Evolutionary conservation across 176 grass and related monocot species (phyloP), one percentile per base, ranked within the genome.

Genomic region (Ensete glaucum): DNA sequence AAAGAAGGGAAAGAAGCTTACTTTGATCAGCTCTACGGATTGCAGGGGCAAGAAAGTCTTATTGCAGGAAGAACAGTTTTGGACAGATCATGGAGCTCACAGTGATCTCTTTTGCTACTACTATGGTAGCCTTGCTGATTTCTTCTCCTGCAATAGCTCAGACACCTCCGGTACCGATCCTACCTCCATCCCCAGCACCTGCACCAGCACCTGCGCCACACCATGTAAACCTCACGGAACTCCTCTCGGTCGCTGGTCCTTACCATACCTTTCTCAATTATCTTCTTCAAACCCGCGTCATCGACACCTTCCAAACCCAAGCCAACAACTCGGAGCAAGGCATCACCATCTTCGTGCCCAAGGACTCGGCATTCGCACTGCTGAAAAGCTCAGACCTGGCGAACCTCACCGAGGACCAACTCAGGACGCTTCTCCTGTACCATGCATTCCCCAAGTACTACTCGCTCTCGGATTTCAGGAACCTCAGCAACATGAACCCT

Each of bases 271-370:
- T 99, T 84, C 86, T 99, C 56, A 78, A 79, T 43, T 94, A 89
- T 70, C 82, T 94, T 50, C 74, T 91, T 9, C 75, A 94, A 75
- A 94, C 95, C 9, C 63, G 81, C 52, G 91, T 94, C 70, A 78
- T 99, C 0, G 79, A 86, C 16, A 99, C 95, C 1, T 99, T 99
- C 69, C 95, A 99, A 76, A 86, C 76, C 58, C 89, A 99, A 82
- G 95, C 95, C 14, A 91, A 99, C 70, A 62, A 85, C 78, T 89
- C 86, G 27, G 84, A 91, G 21, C 64, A 82, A 16, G 95, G 95
- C 69, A 83, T 99, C 82, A 99, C 91, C 73, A 77, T 99, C 66
- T 99, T 99, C 22, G 95, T 91, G 8, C 95, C 95, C 49, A 88
- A 74, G 54, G 73, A 99, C 86, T 84, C 95, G 1, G 88, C 95